phyloP scores from a whole-genome alignment of 305 asterid species.

The Fraxinus platypoda region DNA sequence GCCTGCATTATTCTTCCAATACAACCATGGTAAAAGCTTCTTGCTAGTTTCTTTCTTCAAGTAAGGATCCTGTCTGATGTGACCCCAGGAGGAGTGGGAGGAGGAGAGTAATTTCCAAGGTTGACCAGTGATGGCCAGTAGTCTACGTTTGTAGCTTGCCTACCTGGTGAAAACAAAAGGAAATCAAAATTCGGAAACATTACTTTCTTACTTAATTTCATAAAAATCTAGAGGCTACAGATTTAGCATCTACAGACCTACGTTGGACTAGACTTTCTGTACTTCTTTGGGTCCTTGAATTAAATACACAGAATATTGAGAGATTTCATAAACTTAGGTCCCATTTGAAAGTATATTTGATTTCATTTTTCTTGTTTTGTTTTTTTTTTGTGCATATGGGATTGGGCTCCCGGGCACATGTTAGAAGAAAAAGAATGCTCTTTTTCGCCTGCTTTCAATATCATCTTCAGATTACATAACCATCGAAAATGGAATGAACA shows the following conservation, averaged over 20 bases:
- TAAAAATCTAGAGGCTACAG: background rate
- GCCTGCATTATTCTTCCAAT: background rate
- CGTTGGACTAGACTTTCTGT: background rate
- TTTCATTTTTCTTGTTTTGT: background rate
- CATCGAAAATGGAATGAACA: background rate
- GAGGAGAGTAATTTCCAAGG: background rate
- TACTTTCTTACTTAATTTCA: background rate
- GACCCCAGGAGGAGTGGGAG: background rate
- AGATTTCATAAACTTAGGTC: background rate
- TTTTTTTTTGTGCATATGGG: background rate
- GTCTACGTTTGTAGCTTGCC: background rate
- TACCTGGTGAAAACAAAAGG: background rate
- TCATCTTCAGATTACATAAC: background rate
- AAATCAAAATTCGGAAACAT: background rate
- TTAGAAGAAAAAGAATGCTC: background rate
- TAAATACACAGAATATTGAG: background rate
- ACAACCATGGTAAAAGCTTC: background rate
- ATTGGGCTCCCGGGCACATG: background rate
- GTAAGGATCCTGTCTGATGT: background rate
- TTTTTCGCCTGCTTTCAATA: background rate
- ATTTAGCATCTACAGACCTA: background rate
- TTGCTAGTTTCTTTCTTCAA: background rate
- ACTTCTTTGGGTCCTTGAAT: background rate
- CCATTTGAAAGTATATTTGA: background rate
- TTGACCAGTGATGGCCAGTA: background rate